Percentiles rank a stretch among this genome's conserved stretches.
Evolutionary conservation across 2,329 filamentous ascomycete species (phyloP).

Genomic region (Venturia asperata): DNA sequence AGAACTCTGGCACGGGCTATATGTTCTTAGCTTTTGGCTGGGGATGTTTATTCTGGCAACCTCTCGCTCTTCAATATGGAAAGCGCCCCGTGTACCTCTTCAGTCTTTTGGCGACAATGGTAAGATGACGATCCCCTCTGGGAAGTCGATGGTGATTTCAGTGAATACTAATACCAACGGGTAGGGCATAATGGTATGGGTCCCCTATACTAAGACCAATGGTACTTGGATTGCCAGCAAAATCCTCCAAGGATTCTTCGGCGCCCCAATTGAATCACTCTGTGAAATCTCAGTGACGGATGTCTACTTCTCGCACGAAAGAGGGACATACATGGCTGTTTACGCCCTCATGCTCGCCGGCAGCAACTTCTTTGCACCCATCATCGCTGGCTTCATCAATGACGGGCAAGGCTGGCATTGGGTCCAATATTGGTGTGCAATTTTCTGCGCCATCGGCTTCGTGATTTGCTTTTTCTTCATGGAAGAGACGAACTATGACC

Average conservation of each 20-base stretch:
- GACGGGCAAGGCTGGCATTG: conserved; percentile 26
- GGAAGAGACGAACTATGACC: conserved; percentile 49
- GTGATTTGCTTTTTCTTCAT: conserved; percentile 53
- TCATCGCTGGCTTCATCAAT: conserved; percentile 33
- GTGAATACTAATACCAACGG: neutral
- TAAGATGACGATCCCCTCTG: neutral
- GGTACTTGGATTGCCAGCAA: conserved; percentile 18
- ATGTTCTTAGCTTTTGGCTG: conserved; percentile 48
- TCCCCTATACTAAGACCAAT: conserved; percentile 15
- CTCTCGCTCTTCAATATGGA: conserved; percentile 47
- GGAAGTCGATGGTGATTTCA: too few species aligned
- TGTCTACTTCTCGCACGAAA: conserved; percentile 21
- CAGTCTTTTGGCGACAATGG: conserved; percentile 36
- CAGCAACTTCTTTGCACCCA: conserved; percentile 33
- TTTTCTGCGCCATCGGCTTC: conserved; percentile 15
- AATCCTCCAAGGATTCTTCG: conserved; percentile 24
- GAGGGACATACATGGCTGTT: conserved; percentile 24
- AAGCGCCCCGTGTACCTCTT: conserved; percentile 43
- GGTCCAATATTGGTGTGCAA: conserved; percentile 21
- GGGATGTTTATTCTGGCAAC: conserved; percentile 48
- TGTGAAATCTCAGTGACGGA: conserved; percentile 20
- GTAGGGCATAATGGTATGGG: conserved; percentile 14
- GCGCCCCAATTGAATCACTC: conserved; percentile 25
- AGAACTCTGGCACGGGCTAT: conserved; percentile 44
- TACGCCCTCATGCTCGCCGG: conserved; percentile 31